Conservation (phyloP, 108 stramenopile genomes). For the Aurantiochytrium sp. region DNA sequence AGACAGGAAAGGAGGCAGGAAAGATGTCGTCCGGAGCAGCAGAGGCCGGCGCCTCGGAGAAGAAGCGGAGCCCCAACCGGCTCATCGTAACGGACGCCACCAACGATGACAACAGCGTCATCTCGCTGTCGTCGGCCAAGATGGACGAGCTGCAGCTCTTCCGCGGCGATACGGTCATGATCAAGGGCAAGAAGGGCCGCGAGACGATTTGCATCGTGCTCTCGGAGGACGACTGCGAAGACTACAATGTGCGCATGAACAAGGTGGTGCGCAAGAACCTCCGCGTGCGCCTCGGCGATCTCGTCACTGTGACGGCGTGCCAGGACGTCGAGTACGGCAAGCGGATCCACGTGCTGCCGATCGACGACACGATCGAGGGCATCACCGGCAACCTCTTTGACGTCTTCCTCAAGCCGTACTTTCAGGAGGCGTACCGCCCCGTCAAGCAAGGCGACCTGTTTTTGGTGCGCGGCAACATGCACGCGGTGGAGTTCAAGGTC, state of each 20-base stretch:
- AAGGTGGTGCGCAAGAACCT: constrained; percentile 97
- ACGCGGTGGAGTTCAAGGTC: constrained; percentile 98
- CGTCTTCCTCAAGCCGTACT: constrained; percentile 99
- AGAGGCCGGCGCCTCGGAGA: constrained; percentile 23
- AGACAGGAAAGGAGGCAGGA: too few species aligned
- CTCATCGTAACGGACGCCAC: constrained; percentile 98
- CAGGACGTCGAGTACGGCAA: constrained; percentile 98
- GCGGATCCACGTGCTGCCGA: constrained; percentile 90
- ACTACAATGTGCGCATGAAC: constrained; percentile 94
- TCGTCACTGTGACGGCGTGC: constrained; percentile 85
- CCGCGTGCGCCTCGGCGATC: constrained; percentile 86
- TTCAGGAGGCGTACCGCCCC: constrained; percentile 97
- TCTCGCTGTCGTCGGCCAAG: constrained; percentile 56
- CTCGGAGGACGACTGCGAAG: constrained; percentile 90
- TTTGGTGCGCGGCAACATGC: constrained; percentile 94
- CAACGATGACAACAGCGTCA: constrained; percentile 97
- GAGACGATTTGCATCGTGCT: constrained; percentile 98
- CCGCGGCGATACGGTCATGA: constrained; percentile 93
- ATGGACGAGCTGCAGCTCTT: constrained; percentile 98
- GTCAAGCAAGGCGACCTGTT: constrained; percentile 98
- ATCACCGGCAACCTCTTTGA: constrained; percentile 98
- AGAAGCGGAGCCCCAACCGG: constrained; percentile 95
- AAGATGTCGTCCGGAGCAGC: too few species aligned
- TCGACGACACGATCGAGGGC: constrained; percentile 98
- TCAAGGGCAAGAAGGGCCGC: constrained; percentile 97